phyloP scores from a whole-genome alignment of 2,329 filamentous ascomycete species.

The Apiospora aurea region DNA sequence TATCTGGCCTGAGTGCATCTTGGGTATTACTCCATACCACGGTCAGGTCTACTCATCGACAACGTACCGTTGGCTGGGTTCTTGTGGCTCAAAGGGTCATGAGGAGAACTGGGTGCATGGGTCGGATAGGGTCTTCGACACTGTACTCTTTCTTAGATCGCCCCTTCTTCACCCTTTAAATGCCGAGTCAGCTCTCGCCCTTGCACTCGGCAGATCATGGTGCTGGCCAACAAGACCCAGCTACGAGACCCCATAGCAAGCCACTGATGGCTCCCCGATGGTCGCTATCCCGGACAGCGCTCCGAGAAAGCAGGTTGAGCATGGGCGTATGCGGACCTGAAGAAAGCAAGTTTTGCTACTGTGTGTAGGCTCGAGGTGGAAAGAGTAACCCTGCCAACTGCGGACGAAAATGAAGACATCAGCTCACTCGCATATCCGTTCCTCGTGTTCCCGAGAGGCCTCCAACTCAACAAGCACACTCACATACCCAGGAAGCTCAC shows the following conservation, averaged over 20 bases:
- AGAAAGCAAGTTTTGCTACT: neutral
- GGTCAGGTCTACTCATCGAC: neutral
- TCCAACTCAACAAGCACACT: neutral
- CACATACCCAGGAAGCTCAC: neutral
- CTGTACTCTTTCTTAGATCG: neutral
- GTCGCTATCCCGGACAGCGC: neutral
- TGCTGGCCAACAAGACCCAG: neutral
- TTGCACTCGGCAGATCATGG: neutral
- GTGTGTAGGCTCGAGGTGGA: constrained; percentile 5
- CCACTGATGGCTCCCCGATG: neutral
- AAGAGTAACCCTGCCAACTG: neutral
- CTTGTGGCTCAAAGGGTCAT: neutral
- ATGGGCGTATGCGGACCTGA: neutral
- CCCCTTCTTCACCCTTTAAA: neutral
- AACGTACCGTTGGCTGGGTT: neutral
- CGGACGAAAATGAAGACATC: neutral
- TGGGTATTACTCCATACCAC: neutral
- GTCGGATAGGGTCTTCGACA: neutral
- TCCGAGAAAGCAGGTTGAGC: neutral
- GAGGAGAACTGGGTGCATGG: neutral
- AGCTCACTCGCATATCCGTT: neutral
- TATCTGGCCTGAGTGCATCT: neutral
- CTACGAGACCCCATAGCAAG: neutral
- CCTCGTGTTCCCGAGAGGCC: constrained; percentile 7
- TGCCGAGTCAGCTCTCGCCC: neutral